Evolutionary conservation across 495 filamentous ascomycete genomes (phyloP).

Genomic region (Massariosphaeria phaeospora): DNA sequence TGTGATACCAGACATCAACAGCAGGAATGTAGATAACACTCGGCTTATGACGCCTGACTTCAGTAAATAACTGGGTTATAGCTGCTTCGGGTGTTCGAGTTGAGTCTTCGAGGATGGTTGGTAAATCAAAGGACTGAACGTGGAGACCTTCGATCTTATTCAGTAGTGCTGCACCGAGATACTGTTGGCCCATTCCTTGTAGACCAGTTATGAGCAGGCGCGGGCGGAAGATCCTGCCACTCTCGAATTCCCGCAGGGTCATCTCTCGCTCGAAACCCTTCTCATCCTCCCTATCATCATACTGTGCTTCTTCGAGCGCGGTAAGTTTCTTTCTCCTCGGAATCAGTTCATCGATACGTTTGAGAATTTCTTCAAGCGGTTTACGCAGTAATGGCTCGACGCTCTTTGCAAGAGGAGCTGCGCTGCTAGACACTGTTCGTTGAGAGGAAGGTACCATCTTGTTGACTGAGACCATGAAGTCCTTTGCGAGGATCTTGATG

Average conservation of each 20-base stretch:
- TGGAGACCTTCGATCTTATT: conserved; percentile 89
- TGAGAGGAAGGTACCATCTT: conserved; percentile 95
- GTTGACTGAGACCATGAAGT: conserved; percentile 95
- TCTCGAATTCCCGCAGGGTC: conserved; percentile 83
- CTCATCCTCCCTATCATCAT: conserved; percentile 72
- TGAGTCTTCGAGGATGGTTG: conserved; percentile 68
- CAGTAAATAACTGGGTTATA: conserved; percentile 81
- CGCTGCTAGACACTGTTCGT: conserved; percentile 74
- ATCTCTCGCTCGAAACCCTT: conserved; percentile 78
- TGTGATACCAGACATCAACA: conserved; percentile 79
- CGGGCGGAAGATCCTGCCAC: conserved; percentile 81
- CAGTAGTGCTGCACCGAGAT: conserved; percentile 78
- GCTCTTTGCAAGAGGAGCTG: conserved; percentile 66
- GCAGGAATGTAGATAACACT: conserved; percentile 93
- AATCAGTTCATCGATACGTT: conserved; percentile 66
- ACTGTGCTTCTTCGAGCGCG: conserved; percentile 89
- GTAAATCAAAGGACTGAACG: conserved; percentile 90
- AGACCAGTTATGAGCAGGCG: conserved; percentile 72
- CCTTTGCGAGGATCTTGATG: conserved; percentile 79
- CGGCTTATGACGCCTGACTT: conserved; percentile 89
- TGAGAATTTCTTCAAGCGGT: conserved; percentile 62
- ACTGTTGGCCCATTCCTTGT: conserved; percentile 89
- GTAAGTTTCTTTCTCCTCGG: conserved; percentile 80
- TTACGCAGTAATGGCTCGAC: conserved; percentile 77
- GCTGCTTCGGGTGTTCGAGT: conserved; percentile 72